phyloP scores from a whole-genome alignment of 441 rosid species.

The Manihot esculenta region DNA sequence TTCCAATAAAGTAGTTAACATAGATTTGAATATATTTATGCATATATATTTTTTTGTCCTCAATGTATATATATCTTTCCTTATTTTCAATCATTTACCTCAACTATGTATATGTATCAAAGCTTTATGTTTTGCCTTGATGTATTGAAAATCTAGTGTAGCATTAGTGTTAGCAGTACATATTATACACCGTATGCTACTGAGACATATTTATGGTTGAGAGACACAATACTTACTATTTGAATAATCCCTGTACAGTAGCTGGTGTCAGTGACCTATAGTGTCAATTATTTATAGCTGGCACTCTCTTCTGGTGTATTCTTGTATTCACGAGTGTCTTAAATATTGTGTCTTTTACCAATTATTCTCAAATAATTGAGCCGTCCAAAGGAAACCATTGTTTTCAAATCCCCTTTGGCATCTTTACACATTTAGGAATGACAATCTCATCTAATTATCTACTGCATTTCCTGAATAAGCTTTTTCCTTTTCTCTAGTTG shows the following conservation, averaged over 20 bases:
- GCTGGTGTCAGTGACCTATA: not conserved
- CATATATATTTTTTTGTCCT: not conserved
- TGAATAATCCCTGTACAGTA: not conserved
- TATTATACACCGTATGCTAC: not conserved
- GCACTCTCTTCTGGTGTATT: not conserved
- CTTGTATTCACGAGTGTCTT: not conserved
- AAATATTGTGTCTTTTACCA: not conserved
- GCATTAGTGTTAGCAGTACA: not conserved
- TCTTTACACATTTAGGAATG: not conserved
- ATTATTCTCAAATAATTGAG: not conserved
- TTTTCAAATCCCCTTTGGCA: not conserved
- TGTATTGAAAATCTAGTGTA: not conserved
- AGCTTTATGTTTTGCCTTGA: not conserved
- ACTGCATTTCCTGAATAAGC: not conserved
- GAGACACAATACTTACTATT: not conserved
- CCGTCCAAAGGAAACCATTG: not conserved
- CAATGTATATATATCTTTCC: not conserved
- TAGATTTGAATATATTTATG: not conserved
- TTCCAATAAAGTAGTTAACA: no score
- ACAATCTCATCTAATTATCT: slow-evolving; percentile 4
- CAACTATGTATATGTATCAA: not conserved
- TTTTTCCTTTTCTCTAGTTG: slow-evolving; percentile 8
- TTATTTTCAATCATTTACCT: no score
- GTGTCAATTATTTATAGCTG: not conserved
- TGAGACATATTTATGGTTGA: not conserved